phyloP scores from a whole-genome alignment of 1,284 basidiomycete species.

The Sphaerobolus stellatus region DNA sequence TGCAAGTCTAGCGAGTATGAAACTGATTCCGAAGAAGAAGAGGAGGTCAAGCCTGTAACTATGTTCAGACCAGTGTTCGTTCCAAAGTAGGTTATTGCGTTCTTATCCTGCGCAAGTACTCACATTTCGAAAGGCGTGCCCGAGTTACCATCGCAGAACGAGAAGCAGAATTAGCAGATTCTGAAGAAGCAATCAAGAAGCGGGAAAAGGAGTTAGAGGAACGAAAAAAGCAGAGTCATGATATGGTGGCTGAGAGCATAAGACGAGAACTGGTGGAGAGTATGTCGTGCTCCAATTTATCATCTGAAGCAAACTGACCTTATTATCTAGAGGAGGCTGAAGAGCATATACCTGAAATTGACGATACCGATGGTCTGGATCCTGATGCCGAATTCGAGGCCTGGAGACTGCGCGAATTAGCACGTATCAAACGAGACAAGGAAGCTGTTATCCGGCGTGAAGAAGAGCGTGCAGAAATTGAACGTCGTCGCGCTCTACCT shows the following conservation, averaged over 20 bases:
- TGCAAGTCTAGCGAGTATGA: slow-evolving; percentile 73
- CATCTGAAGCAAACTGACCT: slow-evolving; percentile 9
- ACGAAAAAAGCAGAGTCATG: slow-evolving; percentile 76
- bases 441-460: slow-evolving; percentile 78
- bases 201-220: slow-evolving; percentile 71
- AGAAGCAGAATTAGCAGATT: slow-evolving; percentile 63
- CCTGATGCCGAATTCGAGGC: slow-evolving; percentile 91
- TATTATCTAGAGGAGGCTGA: slow-evolving; percentile 76
- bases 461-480: slow-evolving; percentile 85
- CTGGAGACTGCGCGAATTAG: slow-evolving; percentile 92
- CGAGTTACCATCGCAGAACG: slow-evolving; percentile 66
- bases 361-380: slow-evolving; percentile 94
- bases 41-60: slow-evolving; percentile 47
- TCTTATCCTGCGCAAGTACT: slow-evolving; percentile 3
- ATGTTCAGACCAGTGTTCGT: slow-evolving; percentile 89
- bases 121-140: slow-evolving; percentile 52
- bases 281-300: slow-evolving; percentile 35
- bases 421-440: slow-evolving; percentile 88
- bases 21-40: slow-evolving; percentile 65
- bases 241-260: slow-evolving; percentile 87
- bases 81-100: slow-evolving; percentile 65
- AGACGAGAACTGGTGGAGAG: slow-evolving; percentile 81
- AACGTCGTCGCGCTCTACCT: slow-evolving; percentile 85
- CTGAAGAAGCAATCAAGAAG: slow-evolving; percentile 62
- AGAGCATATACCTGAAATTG: slow-evolving; percentile 80